Percentiles rank a stretch among this genome's conserved stretches.
These are phyloP conservation scores for Knufia fluminis DNA, from an alignment of 2,329 filamentous ascomycete genomes.

Conservation along the genomic window DNA sequence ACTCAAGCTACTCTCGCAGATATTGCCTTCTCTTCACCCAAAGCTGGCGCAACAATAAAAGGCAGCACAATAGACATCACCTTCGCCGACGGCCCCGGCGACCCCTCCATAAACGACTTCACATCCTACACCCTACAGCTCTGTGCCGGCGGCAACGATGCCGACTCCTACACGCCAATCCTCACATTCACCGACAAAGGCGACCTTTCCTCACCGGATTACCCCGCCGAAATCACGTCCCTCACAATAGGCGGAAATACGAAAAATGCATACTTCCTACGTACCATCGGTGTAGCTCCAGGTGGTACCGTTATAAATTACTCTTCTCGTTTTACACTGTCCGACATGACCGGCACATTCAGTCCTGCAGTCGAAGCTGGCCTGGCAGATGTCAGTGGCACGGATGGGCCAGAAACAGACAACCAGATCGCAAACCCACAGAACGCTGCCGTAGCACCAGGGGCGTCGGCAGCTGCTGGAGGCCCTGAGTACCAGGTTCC, in stretches of 20 bases:
- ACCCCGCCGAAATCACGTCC: slow-evolving; percentile 34
- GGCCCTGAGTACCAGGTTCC: slow-evolving; percentile 33
- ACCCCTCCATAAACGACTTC: slow-evolving; percentile 43
- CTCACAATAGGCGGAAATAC: slow-evolving; percentile 24
- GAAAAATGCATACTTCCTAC: slow-evolving; percentile 47
- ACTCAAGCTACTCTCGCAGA: slow-evolving; percentile 36
- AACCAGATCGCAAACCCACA: slow-evolving; percentile 23
- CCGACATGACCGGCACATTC: slow-evolving; percentile 55
- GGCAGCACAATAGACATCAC: slow-evolving; percentile 44
- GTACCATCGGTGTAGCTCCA: slow-evolving; percentile 47
- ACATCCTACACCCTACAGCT: slow-evolving; percentile 50
- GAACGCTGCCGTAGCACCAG: slow-evolving; percentile 25
- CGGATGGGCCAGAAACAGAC: slow-evolving; percentile 17
- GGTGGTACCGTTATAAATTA: slow-evolving; percentile 50
- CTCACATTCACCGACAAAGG: slow-evolving; percentile 15
- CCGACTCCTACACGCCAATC: slow-evolving; percentile 29
- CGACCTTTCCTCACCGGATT: slow-evolving; percentile 33
- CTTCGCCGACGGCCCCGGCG: slow-evolving; percentile 48
- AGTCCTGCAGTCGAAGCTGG: slow-evolving; percentile 31
- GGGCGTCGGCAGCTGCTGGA: slow-evolving; percentile 16
- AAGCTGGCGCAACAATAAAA: slow-evolving; percentile 41
- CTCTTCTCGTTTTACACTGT: slow-evolving; percentile 55
- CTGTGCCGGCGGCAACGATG: slow-evolving; percentile 50
- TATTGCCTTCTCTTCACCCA: slow-evolving; percentile 46
- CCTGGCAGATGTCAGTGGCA: slow-evolving; percentile 29